Base-by-base conservation (phyloP, 441 rosid species). In the Flueggea neowawraea region DNA sequence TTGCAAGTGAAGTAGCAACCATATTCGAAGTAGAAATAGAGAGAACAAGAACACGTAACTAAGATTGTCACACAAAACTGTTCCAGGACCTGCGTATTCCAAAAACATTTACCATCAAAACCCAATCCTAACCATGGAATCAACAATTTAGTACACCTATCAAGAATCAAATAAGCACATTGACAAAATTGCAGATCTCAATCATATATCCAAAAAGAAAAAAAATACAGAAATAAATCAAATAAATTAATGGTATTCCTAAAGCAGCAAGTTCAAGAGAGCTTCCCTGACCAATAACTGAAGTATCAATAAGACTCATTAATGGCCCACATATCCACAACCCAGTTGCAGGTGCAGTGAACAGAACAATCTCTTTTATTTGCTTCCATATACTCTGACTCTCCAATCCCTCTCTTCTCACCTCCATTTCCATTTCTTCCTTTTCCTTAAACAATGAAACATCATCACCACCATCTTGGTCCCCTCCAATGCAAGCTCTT, bases 281-380 rank as follows among this genome's bases (percentile, higher is more conserved):
- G 81, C 96, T 89, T 65, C 96, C 90, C 69, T 83, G 96, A 63
- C 96, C 96, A 45, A 89, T 80, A 17, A 89, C 92, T 0, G 87
- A 93, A n/a, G 91, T 86, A 52, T 84, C 87, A 71, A 86, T 89
- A 65, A 89, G 93, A 79, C 96, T 89, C 96, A 89, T 89, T 79
- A 89, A 63, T 22, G 96, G 93, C 12, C 81, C 89, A 56, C 93
- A 89, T 1, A 86, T 74, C 96, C 96, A 86, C 41, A 89, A 72
- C 22, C 90, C 96, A 0, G 87, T 78, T 0, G 96, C 96, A 0
- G 96, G 96, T 56, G 86, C 96, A 0, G 93, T 82, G 60, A 89
- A 89, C 87, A 77, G 75, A 0, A 81, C 68, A 51, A 88, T 86
- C 80, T 86, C 90, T 71, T 84, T 88, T 67, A 84, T 72, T 63